Conservation (phyloP, 305 asterid genomes). For the Fraxinus baroniana region DNA sequence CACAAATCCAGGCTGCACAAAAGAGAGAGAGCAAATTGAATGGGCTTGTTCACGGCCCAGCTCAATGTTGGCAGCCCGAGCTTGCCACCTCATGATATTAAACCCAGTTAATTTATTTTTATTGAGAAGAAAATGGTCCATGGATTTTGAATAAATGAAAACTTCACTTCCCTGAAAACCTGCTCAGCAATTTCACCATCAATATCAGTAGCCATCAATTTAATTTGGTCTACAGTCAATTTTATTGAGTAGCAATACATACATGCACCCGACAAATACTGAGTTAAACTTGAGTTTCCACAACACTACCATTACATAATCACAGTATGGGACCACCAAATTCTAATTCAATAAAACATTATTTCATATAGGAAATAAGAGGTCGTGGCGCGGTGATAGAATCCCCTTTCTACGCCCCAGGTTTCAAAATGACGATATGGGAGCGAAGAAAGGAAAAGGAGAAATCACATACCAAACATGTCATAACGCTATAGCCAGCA, state of each 20-base stretch:
- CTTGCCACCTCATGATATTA: neutral
- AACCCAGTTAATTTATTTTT: neutral
- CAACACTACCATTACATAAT: neutral
- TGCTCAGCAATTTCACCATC: neutral
- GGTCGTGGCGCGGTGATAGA: neutral
- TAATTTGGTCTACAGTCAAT: neutral
- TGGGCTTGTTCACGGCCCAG: neutral
- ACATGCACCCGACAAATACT: neutral
- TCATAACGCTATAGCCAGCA: neutral
- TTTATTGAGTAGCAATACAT: neutral
- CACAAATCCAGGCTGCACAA: neutral
- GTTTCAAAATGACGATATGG: neutral
- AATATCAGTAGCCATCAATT: neutral
- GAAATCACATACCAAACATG: neutral
- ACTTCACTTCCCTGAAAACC: neutral
- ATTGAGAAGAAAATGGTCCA: neutral
- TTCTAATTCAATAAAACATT: neutral
- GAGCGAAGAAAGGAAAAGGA: neutral
- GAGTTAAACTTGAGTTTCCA: conserved; percentile 5
- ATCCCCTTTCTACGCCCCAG: neutral
- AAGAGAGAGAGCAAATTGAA: neutral
- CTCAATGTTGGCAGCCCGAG: neutral
- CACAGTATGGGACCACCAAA: neutral
- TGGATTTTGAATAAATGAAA: neutral
- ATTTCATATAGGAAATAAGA: neutral